Evolutionary conservation across 441 rosid species (phyloP), one percentile per base, ranked within the genome.

Genomic region (Viola pubescens): DNA sequence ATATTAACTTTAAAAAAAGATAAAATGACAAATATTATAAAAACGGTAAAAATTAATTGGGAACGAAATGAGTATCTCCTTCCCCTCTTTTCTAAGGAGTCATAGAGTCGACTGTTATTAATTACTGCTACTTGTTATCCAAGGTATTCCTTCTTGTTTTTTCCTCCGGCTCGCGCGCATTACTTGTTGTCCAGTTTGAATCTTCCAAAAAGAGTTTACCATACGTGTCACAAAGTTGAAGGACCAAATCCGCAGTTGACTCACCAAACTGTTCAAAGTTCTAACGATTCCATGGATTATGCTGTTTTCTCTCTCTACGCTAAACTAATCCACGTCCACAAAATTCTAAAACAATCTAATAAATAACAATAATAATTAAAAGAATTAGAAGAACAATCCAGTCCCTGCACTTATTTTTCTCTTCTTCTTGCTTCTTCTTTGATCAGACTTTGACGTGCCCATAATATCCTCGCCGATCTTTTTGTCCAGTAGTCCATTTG

Each of bases 311-410:
- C 52, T 62, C 70, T 48, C 10, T 62, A 67, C 52, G 54, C 60
- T 19, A 9, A 72, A 48, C 39, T 58, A 46, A 54, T 71, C 79
- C 80, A 68, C 77, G 79, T 75, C 59, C 67, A 58, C 76, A 63
- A 67, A 65, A 67, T 63, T 63, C 62, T 55, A 56, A 72, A 60
- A 52, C 10, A n/a, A 43, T 11, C 6, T 5, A 13, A 56, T 40
- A 26, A 26, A 26, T 2, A 26, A 26, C 2, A 26, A 1, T 26
- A 26, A 26, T 26, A 1, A 26, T 19, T 19, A n/a, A 19, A 19
- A 19, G 26, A 58, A 70, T 62, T 58, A 50, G 52, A 54, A 66
- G 65, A 76, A 75, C 59, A 49, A 70, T 76, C 75, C 41, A 63
- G 67, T 66, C 56, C 43, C 19, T 16, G 19, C 19, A 0, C 19